Evolutionary conservation across 345 rosid species (phyloP).

Genomic region (Microthlaspi erraticum): DNA sequence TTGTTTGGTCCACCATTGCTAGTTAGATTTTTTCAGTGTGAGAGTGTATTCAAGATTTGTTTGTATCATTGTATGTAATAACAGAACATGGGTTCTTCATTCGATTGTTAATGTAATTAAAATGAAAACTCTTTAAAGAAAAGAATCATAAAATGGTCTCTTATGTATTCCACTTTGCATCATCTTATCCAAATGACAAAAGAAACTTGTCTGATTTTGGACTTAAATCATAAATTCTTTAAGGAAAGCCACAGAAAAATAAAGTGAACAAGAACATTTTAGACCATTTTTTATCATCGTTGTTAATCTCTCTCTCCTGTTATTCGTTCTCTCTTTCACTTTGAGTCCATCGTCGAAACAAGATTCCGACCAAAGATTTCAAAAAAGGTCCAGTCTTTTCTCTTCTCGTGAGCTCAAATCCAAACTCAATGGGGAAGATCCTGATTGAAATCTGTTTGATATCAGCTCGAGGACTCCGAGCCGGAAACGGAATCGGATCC

Average conservation of each 20-base stretch:
- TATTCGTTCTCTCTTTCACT: background rate
- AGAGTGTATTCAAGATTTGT: conserved; percentile 32
- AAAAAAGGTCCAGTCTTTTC: background rate
- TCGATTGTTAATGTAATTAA: background rate
- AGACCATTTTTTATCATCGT: background rate
- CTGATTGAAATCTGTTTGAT: conserved; percentile 71
- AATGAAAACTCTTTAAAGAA: no score
- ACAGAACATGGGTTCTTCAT: conserved; percentile 13
- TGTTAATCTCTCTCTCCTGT: background rate
- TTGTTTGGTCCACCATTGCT: conserved; percentile 4
- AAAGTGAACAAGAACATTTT: background rate
- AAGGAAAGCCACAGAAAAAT: background rate
- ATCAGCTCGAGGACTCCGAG: conserved; percentile 78
- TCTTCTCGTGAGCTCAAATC: conserved; percentile 5
- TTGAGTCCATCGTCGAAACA: conserved; percentile 6
- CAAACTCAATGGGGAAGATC: conserved; percentile 66
- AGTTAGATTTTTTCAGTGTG: conserved; percentile 20
- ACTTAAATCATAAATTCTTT: background rate
- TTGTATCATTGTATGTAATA: conserved; percentile 11
- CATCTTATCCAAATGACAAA: conserved; percentile 1
- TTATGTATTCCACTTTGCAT: conserved; percentile 1
- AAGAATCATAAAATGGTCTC: background rate
- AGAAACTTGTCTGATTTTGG: background rate
- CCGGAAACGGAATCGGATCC: conserved; percentile 48
- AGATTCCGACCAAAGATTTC: background rate